Evolutionary conservation across 768 basidiomycete genomes (phyloP).

Genomic region (Leccinum rimulosum): DNA sequence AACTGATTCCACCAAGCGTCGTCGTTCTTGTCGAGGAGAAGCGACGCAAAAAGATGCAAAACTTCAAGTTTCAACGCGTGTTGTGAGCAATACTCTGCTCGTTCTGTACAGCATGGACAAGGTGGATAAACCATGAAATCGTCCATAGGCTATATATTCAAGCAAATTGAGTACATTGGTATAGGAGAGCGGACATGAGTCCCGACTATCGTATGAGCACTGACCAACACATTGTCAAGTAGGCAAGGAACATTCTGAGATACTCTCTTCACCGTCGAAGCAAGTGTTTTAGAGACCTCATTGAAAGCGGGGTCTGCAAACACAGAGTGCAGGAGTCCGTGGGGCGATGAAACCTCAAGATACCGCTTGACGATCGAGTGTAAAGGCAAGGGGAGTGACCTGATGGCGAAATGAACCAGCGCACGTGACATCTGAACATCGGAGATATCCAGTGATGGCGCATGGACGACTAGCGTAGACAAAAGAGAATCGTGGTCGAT

Average conservation of each 20-base stretch:
- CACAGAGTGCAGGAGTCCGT: slow-evolving; percentile 15
- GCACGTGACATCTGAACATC: slow-evolving; percentile 16
- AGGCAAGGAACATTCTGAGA: slow-evolving; percentile 4
- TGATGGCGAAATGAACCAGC: slow-evolving; percentile 28
- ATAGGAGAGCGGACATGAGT: slow-evolving; percentile 9
- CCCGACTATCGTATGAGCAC: slow-evolving; percentile 21
- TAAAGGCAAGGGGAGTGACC: slow-evolving; percentile 14
- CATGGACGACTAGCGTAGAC: slow-evolving; percentile 41
- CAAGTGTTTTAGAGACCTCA: slow-evolving; percentile 11
- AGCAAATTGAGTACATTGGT: slow-evolving; percentile 21
- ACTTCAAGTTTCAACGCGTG: slow-evolving; percentile 41
- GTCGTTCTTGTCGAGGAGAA: slow-evolving; percentile 38
- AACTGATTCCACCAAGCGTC: slow-evolving; percentile 3
- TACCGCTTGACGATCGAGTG: slow-evolving; percentile 24
- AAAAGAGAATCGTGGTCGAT: slow-evolving; percentile 51
- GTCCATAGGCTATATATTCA: slow-evolving; percentile 47
- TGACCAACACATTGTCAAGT: slow-evolving; percentile 27
- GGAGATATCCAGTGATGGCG: slow-evolving; percentile 29
- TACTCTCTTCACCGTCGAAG: slow-evolving; percentile 11
- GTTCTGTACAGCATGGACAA: slow-evolving; percentile 28
- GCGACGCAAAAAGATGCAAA: slow-evolving; percentile 40
- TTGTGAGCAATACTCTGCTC: slow-evolving; percentile 20
- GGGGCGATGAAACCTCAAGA: slow-evolving; percentile 13
- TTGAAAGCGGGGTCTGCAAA: slow-evolving; percentile 18
- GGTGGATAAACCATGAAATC: slow-evolving; percentile 44